phyloP scores from a whole-genome alignment of 1,139 yeast genomes.

The Protomyces gravidus region DNA sequence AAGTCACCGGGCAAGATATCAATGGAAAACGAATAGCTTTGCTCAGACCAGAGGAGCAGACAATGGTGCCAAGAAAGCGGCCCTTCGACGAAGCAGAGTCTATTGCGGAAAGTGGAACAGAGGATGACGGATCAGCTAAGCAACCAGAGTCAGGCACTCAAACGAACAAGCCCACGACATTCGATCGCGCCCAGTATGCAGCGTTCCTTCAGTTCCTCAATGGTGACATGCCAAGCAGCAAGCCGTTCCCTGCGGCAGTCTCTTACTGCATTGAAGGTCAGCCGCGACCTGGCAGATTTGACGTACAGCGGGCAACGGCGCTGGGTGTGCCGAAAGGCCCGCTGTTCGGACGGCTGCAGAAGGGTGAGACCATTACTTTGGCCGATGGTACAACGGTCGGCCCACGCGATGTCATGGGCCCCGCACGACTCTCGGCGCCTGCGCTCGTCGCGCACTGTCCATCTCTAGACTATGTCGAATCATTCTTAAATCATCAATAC shows the following conservation, averaged over 20 bases:
- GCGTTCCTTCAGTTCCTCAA: slow-evolving; percentile 4
- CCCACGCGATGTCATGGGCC: slow-evolving; percentile 72
- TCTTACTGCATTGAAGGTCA: slow-evolving; percentile 63
- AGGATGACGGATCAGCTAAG: background rate
- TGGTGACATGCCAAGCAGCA: background rate
- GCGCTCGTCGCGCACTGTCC: slow-evolving; percentile 76
- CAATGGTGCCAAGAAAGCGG: background rate
- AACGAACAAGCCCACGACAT: too few relatives aligned
- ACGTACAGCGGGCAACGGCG: slow-evolving; percentile 57
- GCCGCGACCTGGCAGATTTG: slow-evolving; percentile 74
- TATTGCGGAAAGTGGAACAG: background rate
- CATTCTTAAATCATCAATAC: slow-evolving; percentile 30
- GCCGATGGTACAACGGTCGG: slow-evolving; percentile 55
- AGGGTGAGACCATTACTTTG: slow-evolving; percentile 48
- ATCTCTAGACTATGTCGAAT: slow-evolving; percentile 47
- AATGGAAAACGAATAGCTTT: slow-evolving; percentile 8
- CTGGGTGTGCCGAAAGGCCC: slow-evolving; percentile 69
- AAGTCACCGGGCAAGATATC: background rate
- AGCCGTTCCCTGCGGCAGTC: slow-evolving; percentile 37
- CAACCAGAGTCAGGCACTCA: background rate
- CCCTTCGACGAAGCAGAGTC: background rate
- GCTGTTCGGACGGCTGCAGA: slow-evolving; percentile 27
- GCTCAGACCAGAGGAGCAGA: background rate
- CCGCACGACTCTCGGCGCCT: slow-evolving; percentile 55
- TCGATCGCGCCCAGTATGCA: background rate